Base-by-base conservation (phyloP, 2,329 filamentous ascomycete genomes). In the Bipolaris oryzae region DNA sequence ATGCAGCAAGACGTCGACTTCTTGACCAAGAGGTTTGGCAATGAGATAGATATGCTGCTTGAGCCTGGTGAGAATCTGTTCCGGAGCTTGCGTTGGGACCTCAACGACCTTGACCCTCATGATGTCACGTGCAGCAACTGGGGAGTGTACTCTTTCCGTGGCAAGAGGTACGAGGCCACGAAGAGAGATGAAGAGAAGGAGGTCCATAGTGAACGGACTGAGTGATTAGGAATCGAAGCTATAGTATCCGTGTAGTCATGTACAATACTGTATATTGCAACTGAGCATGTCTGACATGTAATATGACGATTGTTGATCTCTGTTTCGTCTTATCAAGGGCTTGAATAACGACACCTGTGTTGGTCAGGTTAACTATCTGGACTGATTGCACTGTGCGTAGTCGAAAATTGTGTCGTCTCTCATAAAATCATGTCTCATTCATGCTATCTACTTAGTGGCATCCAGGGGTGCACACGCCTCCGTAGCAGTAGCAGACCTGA, bases 111-210 rank as follows among this genome's bases (percentile, higher is more conserved):
- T 62, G 95, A 97, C 74, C 93, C 94, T 6, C 91, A 96, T 73
- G 95, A 98, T 76, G 82, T 98, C 61, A 96, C 89, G 68, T 96
- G 92, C 71, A 94, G 95, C 53, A 99, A 99, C 77, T 99, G 92
- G 92, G 95, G 95, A 10, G 82, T 96, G 1, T 99, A 96, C 92
- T 92, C 89, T 13, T 99, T 99, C 81, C 87, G 95, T 78, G 95
- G 95, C 68, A 99, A 99, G 86, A 89, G 94, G 86, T 97, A 91
- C 63, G 88, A 91, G 78, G 83, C 88, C 28, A 85, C 83, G 5
- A 83, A 76, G 47, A 86, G 82, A 71, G 80, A 84, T 9, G 68
- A 67, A 33, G 68, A 70, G n/a, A 55, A 53, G 4, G 74, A 76
- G 52, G 72, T 71, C 52, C 67, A 74, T 58, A 73, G 71, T 21